A percentile compares a stretch with the other conserved stretches of the same genome.
Conservation (phyloP, 2,329 filamentous ascomycete genomes). For the Xylaria multiplex region DNA sequence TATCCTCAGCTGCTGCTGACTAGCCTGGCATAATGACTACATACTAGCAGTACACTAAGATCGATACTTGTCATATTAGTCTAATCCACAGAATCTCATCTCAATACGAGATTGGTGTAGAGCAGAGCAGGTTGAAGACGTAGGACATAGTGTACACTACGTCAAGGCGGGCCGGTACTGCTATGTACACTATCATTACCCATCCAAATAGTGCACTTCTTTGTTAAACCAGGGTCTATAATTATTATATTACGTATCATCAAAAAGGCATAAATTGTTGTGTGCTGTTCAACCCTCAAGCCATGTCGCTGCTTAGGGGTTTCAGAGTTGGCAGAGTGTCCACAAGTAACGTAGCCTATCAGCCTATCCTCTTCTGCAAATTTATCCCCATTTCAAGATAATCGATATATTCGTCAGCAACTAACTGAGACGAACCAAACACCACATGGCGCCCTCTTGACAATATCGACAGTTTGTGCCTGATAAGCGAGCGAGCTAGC, state of each 20-base stretch:
- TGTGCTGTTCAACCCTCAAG: conserved; percentile 6
- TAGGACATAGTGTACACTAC: too few species aligned
- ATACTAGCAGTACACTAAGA: neutral
- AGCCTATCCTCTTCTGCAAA: conserved; percentile 9
- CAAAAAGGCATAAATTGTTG: too few species aligned
- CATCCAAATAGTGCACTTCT: neutral
- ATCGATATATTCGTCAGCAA: conserved; percentile 8
- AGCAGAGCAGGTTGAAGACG: too few species aligned
- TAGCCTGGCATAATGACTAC: too few species aligned
- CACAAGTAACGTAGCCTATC: conserved; percentile 9
- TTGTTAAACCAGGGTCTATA: too few species aligned
- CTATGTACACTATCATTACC: neutral
- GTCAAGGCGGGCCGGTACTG: neutral
- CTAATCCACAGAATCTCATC: too few species aligned
- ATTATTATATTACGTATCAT: too few species aligned
- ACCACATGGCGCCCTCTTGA: conserved; percentile 19
- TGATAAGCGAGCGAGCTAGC: conserved; percentile 14
- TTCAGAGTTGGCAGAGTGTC: conserved; percentile 13
- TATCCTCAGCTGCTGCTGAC: neutral
- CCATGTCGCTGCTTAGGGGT: conserved; percentile 4
- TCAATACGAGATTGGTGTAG: too few species aligned
- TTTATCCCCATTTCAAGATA: neutral
- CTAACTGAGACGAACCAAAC: conserved; percentile 7
- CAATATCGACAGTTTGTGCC: conserved; percentile 27
- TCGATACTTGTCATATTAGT: neutral